Evolutionary conservation across 2,329 filamentous ascomycete species (phyloP), one percentile per base, ranked within the genome.

Genomic region (Sclerotiophoma versabilis): DNA sequence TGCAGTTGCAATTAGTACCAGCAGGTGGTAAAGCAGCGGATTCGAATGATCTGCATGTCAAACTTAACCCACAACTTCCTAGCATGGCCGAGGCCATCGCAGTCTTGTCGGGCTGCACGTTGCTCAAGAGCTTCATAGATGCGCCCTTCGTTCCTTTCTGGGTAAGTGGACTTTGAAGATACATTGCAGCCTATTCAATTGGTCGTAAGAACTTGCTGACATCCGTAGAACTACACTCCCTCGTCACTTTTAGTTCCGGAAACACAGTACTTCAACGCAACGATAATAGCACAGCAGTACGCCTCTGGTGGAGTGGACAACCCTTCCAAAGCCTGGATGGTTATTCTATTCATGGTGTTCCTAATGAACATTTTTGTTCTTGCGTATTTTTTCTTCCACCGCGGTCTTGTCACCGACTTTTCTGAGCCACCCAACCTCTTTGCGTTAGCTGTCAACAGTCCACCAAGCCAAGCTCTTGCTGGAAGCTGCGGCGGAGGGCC

Each of bases 361-460:
- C 58, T 84, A 20, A 84, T 89, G 63, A 92, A 90, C 68, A 54
- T 87, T 22, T 76, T 87, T 32, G 89, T 88, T 51, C 76, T 91
- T 0, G 65, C 77, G 2, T 92, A 91, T 73, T 80, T 88, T 58
- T 70, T 88, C 44, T 67, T 83, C 39, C 78, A 84, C 47, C 82
- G 59, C 69, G 84, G 84, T 0, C 81, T 91, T 19, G 84, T 93
- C 7, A 92, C 88, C 0, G 91, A 93, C 75, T 92, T 89, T 67
- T 90, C 87, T 0, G 90, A 93, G 65, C 88, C 90, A 0, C 85
- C 88, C 48, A 92, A 92, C 67, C 76, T 92, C 2, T 92, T 93
- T 64, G 80, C 86, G 0, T 75, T 92, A 0, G 87, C 89, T 2
- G 79, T 93, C 46, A 92, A 92, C 66, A 83, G 79, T 22, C 84